Evolutionary conservation across 148 eudicot species (phyloP).

Genomic region (Cornus controversa): DNA sequence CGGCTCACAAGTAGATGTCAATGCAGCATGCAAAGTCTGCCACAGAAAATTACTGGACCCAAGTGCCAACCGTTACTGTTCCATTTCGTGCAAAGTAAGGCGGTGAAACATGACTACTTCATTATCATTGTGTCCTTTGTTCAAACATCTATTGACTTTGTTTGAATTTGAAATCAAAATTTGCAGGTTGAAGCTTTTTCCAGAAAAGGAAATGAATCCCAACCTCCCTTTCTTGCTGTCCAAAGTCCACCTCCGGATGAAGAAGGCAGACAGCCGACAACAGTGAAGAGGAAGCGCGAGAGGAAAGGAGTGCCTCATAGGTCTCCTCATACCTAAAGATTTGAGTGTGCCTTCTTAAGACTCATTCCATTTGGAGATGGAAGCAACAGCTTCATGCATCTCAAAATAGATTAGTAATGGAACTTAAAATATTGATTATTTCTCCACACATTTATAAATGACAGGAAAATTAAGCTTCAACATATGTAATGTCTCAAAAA

Average conservation of each 20-base stretch:
- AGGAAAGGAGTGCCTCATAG: conserved; percentile 43
- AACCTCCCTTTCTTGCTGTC: conserved; percentile 26
- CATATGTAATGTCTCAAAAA: no score
- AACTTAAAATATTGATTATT: no score
- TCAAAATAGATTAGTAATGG: no score
- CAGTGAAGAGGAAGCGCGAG: conserved; percentile 18
- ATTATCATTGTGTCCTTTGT: neutral
- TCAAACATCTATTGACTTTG: neutral
- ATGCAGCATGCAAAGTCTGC: conserved; percentile 30
- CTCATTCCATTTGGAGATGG: neutral
- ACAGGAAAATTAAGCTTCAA: no score
- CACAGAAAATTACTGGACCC: conserved; percentile 34
- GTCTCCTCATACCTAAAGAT: conserved; percentile 24
- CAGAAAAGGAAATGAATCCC: conserved; percentile 11
- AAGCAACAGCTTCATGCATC: neutral
- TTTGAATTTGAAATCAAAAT: no score
- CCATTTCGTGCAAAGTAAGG: conserved; percentile 48
- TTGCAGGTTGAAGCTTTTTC: conserved; percentile 36
- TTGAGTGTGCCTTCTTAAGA: neutral
- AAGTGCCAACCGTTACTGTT: conserved; percentile 29
- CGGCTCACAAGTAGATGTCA: conserved; percentile 15
- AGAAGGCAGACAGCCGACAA: neutral
- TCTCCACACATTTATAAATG: no score
- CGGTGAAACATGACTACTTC: neutral
- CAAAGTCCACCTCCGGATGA: conserved; percentile 1